Conservation (phyloP, 1,139 yeast species). For the Hansenula lynferdii region DNA sequence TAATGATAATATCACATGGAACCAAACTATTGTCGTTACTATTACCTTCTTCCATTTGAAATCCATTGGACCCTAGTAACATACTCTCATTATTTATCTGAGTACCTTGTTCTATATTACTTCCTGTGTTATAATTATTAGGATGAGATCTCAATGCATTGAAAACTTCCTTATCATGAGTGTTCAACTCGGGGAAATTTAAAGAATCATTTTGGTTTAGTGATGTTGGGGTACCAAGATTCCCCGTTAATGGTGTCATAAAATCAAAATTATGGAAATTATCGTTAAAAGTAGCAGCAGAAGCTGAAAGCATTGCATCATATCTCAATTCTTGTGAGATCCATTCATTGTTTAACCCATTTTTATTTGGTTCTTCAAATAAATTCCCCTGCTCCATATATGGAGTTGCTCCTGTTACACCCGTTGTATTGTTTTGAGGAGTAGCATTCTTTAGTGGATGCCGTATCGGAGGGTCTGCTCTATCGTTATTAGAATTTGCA, state of each 20-base stretch:
- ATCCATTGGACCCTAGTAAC: neutral
- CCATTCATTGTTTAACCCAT: slow-evolving; percentile 44
- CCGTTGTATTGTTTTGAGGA: neutral
- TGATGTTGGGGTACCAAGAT: slow-evolving; percentile 9
- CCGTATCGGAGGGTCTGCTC: too few relatives aligned
- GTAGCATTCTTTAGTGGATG: neutral
- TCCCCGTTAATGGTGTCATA: neutral
- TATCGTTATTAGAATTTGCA: too few relatives aligned
- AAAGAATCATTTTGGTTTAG: slow-evolving; percentile 1
- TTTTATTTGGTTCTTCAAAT: slow-evolving; percentile 14
- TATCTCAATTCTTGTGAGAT: slow-evolving; percentile 65
- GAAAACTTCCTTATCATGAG: slow-evolving; percentile 21
- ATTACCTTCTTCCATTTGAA: neutral
- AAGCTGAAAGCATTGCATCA: slow-evolving; percentile 65
- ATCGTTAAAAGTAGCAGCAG: slow-evolving; percentile 42
- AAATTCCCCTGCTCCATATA: slow-evolving; percentile 19
- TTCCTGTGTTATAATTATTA: slow-evolving; percentile 15
- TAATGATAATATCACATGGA: neutral
- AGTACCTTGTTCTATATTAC: too few relatives aligned
- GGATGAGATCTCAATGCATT: slow-evolving; percentile 14
- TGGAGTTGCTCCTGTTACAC: neutral
- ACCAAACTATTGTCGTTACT: slow-evolving; percentile 2
- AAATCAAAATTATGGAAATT: neutral
- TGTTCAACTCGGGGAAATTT: slow-evolving; percentile 6
- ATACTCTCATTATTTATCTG: slow-evolving; percentile 11